These are phyloP conservation scores for Colletotrichum sojae DNA, from an alignment of 2,329 filamentous ascomycete genomes.

Conservation along the genomic window DNA sequence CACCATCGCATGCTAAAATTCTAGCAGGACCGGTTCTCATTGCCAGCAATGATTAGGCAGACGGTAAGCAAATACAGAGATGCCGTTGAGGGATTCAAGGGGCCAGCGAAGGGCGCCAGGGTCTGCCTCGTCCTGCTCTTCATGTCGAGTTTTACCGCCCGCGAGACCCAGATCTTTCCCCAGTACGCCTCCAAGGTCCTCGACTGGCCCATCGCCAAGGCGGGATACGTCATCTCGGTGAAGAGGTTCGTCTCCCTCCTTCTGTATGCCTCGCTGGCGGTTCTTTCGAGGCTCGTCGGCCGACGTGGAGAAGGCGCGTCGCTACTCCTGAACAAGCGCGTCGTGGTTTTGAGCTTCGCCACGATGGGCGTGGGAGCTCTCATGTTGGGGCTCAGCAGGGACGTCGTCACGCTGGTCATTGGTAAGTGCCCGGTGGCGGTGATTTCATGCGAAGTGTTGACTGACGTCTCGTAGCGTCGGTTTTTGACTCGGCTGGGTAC, in stretches of 20 bases:
- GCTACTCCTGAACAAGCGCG: conserved; percentile 7
- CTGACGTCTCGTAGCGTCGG: neutral
- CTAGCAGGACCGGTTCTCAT: neutral
- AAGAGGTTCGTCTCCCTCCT: conserved; percentile 10
- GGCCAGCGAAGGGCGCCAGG: neutral
- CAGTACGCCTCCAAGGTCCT: conserved; percentile 20
- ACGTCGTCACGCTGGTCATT: neutral
- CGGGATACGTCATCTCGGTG: conserved; percentile 12
- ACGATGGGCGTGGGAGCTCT: neutral
- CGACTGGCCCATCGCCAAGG: conserved; percentile 9
- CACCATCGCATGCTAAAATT: neutral
- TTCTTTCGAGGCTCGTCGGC: neutral
- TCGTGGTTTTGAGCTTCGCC: neutral
- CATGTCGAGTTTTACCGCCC: neutral
- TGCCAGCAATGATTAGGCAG: neutral
- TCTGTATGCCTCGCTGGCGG: neutral
- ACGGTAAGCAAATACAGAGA: neutral
- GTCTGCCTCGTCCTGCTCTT: neutral
- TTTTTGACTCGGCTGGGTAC: neutral
- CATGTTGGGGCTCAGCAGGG: conserved; percentile 4
- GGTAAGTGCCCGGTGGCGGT: neutral
- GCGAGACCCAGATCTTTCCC: neutral
- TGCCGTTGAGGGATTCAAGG: neutral
- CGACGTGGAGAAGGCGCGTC: neutral
- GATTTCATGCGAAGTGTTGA: neutral